Evolutionary conservation across 768 basidiomycete species (phyloP), one percentile per base, ranked within the genome.

Genomic region (Lactarius deliciosus): DNA sequence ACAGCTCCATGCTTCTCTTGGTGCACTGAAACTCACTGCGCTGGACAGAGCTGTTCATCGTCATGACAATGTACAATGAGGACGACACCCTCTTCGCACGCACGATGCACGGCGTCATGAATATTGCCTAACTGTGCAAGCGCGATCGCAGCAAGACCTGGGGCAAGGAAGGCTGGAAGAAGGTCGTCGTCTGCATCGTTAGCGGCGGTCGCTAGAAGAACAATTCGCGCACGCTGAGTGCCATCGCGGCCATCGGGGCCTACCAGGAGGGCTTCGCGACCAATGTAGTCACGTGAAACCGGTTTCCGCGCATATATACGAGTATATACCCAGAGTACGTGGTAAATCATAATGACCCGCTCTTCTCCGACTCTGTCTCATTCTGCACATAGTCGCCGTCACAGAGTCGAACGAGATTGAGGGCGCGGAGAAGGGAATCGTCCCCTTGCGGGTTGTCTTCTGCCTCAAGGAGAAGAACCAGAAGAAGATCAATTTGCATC

Each of bases 141-240:
- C 82, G 96, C 25, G 89, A 91, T 55, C 81, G 92, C 58, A 91
- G 88, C 71, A 95, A 92, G 82, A 97, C 92, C 5, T 98, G 96
- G 96, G 96, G 95, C 1, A 90, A 91, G 75, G 95, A 97, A 0
- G 94, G 94, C 2, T 98, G 96, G 96, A 96, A 98, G 82, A 98
- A 97, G 82, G 92, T 96, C 40, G 95, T 96, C 9, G 90, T 96
- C 11, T 94, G 92, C 73, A 88, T 96, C 71, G 94, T 96, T 9
- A 91, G 89, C 50, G 93, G 96, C 75, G 94, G 93, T 0, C 83
- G 94, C 36, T 74, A 78, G 69, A 94, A 94, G 83, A 91, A 96
- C 76, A 93, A 94, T 74, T 83, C 89, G 53, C 79, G 92, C 68
- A 92, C 90, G 18, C 76, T 94, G 72, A 90, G 87, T 69, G 92